phyloP scores from a whole-genome alignment of 495 filamentous ascomycete genomes.

The Xylaria flabelliformis region DNA sequence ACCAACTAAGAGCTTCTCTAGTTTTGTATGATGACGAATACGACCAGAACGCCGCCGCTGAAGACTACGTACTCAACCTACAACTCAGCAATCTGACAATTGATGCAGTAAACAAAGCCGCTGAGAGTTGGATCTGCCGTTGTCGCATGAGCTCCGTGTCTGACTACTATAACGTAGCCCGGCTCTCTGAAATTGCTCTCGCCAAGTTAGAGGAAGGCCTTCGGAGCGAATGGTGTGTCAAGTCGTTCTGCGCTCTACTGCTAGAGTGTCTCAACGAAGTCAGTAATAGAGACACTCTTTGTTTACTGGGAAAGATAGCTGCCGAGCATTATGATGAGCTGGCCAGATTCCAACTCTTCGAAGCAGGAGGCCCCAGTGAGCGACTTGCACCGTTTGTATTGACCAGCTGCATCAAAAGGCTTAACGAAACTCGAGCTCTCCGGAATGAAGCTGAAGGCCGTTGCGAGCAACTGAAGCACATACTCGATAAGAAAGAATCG shows the following conservation, averaged over 20 bases:
- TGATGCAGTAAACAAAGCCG: neutral
- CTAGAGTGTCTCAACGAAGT: neutral
- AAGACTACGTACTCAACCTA: neutral
- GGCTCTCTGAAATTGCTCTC: neutral
- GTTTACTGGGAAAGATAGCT: neutral
- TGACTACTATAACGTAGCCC: slow-evolving; percentile 5
- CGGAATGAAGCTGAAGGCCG: neutral
- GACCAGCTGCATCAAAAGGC: neutral
- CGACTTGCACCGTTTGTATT: slow-evolving; percentile 6
- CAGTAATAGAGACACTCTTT: neutral
- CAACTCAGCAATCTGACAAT: neutral
- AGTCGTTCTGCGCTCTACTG: neutral
- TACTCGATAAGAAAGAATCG: neutral
- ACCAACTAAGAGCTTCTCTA: slow-evolving; percentile 5
- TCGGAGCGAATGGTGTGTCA: neutral
- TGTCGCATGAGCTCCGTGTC: neutral
- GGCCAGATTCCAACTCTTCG: neutral
- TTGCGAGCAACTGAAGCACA: neutral
- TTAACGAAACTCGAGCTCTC: neutral
- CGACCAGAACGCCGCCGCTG: neutral
- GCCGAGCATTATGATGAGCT: neutral
- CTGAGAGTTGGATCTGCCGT: slow-evolving; percentile 4
- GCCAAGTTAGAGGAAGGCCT: slow-evolving; percentile 4
- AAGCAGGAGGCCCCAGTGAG: neutral
- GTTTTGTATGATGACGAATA: neutral